Conservation (phyloP, 2,329 filamentous ascomycete species). For the Madurella fahalii region DNA sequence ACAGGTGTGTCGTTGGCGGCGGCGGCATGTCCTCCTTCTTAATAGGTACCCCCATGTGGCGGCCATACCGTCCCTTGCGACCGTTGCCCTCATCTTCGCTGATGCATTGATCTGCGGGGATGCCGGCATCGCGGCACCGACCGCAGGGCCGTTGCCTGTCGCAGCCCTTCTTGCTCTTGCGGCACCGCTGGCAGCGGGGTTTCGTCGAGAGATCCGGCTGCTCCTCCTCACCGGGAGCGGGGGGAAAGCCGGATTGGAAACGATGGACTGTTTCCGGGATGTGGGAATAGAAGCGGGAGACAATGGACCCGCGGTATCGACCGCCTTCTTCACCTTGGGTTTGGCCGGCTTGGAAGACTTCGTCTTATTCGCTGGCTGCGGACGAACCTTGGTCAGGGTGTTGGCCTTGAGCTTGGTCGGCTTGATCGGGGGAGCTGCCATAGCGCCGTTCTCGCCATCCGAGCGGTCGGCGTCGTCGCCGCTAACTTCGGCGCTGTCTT, state of each 20-base stretch:
- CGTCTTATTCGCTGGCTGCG: constrained; percentile 37
- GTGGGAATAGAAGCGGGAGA: constrained; percentile 65
- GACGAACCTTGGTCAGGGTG: constrained; percentile 38
- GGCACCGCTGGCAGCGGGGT: constrained; percentile 94
- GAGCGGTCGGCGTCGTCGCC: constrained; percentile 57
- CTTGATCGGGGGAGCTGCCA: constrained; percentile 41
- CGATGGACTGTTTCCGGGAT: constrained; percentile 71
- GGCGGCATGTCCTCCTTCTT: constrained; percentile 50
- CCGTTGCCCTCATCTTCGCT: constrained; percentile 98
- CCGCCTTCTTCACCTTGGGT: constrained; percentile 51
- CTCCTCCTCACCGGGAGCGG: constrained; percentile 74
- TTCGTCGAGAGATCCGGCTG: constrained; percentile 91
- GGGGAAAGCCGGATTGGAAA: constrained; percentile 49
- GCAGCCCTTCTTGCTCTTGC: constrained; percentile 99
- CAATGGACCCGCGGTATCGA: constrained; percentile 46
- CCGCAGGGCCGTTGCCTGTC: constrained; percentile 94
- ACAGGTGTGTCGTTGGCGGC: constrained; percentile 32
- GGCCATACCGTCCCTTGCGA: constrained; percentile 85
- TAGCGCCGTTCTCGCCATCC: constrained; percentile 38
- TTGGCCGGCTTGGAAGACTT: constrained; percentile 40
- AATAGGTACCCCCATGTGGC: constrained; percentile 65
- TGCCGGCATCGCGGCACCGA: constrained; percentile 91
- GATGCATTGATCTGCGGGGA: constrained; percentile 88
- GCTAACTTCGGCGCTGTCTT: constrained; percentile 43
- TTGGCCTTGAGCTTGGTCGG: constrained; percentile 34